Base-by-base conservation (phyloP, 2,329 filamentous ascomycete genomes). In the Ascochyta rabiei region DNA sequence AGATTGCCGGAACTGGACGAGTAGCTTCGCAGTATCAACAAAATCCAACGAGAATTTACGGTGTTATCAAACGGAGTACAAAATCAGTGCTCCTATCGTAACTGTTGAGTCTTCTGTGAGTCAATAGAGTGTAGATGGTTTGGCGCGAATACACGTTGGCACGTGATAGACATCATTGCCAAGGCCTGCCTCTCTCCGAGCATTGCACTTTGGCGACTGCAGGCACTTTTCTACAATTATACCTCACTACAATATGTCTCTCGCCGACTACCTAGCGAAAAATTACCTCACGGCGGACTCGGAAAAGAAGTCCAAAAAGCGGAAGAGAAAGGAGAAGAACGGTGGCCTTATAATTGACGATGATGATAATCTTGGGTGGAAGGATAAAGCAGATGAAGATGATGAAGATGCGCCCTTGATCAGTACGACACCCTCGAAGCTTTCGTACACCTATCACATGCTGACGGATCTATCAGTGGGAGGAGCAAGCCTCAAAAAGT, bases 241-340 rank as follows among this genome's bases (percentile, higher is more conserved):
- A 42, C 12, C 21, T 21, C 33, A 44, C 26, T 45, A 38, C 47
- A 63, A 47, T 60, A 87, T 88, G 84, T 81, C 83, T 51, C 83
- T 97, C 62, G 88, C 91, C 54, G 86, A 87, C 70, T 99, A 98
- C 71, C 85, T 99, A 31, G 93, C 93, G 33, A 89, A 91, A 60
- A 95, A 92, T 75, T 99, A 99, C 74, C 87, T 99, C 44, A 90
- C 83, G 1, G 86, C 87, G 35, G 86, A 89, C 62, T 68, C 74
- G 16, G 69, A 76, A 71, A 81, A 80, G 66, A 79, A 80, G 47
- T 74, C 76, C 24, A 83, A 82, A 65, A 83, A 83, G 74, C 78
- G 81, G 62, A 83, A 83, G 67, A 71, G 80, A 40, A 73, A 75
- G 48, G 70, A 72, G 44, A 72, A 75, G 46, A 69, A 74, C 49